Evolutionary conservation across 1,284 basidiomycete species (phyloP).

Genomic region (Exobasidium cylindrosporum): DNA sequence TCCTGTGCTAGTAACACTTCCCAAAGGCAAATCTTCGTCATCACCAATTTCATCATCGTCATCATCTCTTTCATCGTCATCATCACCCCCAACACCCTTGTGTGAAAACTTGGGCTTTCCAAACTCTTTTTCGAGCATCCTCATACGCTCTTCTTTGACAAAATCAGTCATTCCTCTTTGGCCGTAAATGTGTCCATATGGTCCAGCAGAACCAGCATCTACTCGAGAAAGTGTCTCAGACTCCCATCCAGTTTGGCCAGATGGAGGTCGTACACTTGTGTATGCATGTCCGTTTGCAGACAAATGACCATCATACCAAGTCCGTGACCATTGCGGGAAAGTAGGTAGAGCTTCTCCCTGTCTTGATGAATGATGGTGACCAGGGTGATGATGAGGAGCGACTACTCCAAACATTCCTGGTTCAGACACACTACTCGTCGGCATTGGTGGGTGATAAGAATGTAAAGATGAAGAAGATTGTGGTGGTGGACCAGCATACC

Average conservation of each 20-base stretch:
- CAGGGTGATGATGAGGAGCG: constrained; percentile 32
- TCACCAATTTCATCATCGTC: constrained; percentile 19
- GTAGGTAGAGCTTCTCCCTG: constrained; percentile 31
- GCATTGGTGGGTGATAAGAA: constrained; percentile 9
- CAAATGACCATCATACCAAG: constrained; percentile 46
- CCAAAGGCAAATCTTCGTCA: constrained; percentile 22
- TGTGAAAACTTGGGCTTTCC: constrained; percentile 30
- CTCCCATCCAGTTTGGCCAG: constrained; percentile 41
- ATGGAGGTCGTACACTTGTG: constrained; percentile 31
- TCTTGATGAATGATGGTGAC: background rate
- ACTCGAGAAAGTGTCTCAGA: constrained; percentile 29
- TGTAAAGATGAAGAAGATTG: constrained; percentile 24
- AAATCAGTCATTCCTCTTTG: constrained; percentile 20
- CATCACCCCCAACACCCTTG: constrained; percentile 17
- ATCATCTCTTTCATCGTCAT: constrained; percentile 23
- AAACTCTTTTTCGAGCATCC: constrained; percentile 46
- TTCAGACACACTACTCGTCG: background rate
- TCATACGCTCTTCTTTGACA: constrained; percentile 41
- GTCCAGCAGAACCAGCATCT: constrained; percentile 11
- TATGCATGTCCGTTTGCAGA: constrained; percentile 48
- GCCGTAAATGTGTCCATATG: constrained; percentile 15
- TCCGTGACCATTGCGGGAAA: constrained; percentile 35
- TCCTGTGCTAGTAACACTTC: constrained; percentile 27
- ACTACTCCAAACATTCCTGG: constrained; percentile 25
- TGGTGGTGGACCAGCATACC: constrained; percentile 17